Evolutionary conservation across 352 stramenopile species (phyloP).

Genomic region (Globisporangium perplexum): DNA sequence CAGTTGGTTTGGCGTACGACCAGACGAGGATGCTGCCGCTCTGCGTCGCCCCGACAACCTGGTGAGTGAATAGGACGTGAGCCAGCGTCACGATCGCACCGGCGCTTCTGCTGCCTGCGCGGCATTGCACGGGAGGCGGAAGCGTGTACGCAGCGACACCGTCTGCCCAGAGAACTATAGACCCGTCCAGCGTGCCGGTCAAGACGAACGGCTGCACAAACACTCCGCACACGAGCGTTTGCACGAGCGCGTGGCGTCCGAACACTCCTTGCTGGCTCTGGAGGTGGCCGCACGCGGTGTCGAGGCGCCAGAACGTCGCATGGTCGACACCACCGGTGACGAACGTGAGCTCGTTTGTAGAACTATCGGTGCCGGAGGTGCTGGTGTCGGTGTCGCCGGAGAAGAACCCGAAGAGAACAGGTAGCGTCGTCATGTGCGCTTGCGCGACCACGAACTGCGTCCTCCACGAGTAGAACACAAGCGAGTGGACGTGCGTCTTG

Average conservation of each 20-base stretch:
- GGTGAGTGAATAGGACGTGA: constrained; percentile 25
- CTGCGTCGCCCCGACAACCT: constrained; percentile 33
- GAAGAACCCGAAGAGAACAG: constrained; percentile 60
- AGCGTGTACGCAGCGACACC: constrained; percentile 40
- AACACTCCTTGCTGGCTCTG: constrained; percentile 56
- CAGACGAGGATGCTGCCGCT: constrained; percentile 31
- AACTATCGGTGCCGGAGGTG: background rate
- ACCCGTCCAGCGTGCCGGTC: constrained; percentile 42
- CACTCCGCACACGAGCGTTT: constrained; percentile 39
- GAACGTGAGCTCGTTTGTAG: constrained; percentile 18
- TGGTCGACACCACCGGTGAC: constrained; percentile 69
- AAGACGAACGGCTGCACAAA: constrained; percentile 41
- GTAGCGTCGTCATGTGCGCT: constrained; percentile 41
- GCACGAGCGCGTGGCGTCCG: constrained; percentile 47
- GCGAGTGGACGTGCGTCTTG: constrained; percentile 28
- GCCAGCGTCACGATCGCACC: constrained; percentile 31
- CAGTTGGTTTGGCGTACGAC: constrained; percentile 18
- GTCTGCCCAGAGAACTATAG: constrained; percentile 53
- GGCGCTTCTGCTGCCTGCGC: background rate
- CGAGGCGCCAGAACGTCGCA: constrained; percentile 57
- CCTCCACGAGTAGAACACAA: constrained; percentile 44
- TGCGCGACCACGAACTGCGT: constrained; percentile 20
- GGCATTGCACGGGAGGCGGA: constrained; percentile 3
- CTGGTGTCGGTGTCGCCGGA: background rate
- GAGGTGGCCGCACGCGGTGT: constrained; percentile 39